Base-by-base conservation (phyloP, 805 yeast genomes). In the Candida succiphila region DNA sequence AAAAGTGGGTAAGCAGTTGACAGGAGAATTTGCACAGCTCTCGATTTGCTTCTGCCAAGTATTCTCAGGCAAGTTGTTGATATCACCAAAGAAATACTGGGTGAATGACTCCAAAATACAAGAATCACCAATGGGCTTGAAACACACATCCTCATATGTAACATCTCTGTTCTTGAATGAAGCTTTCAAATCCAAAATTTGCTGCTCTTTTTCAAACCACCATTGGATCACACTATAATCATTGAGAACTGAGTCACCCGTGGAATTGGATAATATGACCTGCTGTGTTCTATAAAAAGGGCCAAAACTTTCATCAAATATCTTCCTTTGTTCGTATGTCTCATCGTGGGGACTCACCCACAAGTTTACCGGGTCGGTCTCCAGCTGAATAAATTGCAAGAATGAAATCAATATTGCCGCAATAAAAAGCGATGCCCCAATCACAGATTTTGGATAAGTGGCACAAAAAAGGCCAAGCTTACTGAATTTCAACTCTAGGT, bases 281-380 rank as follows among this genome's bases (percentile, higher is more conserved):
- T 89, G 97, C 47, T 86, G 89, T 4, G 85, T 74, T 45, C 96
- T 67, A 59, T 81, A 92, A 62, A 92, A 89, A 25, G 94, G 95
- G 1, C 96, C 96, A 56, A 89, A 89, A 39, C 75, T 72, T 16
- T 69, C 67, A 51, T 92, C 96, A 51, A 75, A 89, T 44, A 63
- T 76, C 35, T 65, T 60, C 46, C 78, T 77, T 46, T 89, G 79
- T 27, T 69, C 59, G 34, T 66, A 78, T 10, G 87, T 86, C 3
- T 72, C 75, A 8, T 92, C 81, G 16, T 61, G 49, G 3, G 88
- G 77, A 43, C 92, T 79, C 0, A 92, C 97, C 98, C 98, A 89
- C 21, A 89, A 60, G 40, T 78, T 75, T 3, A 82, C 72, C 0
- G 98, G 97, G 43, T 83, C 65, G 3, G 75, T 75, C 50, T 88